Base-by-base conservation (phyloP, 1,139 yeast species). In the Yamadazyma taylorii region DNA sequence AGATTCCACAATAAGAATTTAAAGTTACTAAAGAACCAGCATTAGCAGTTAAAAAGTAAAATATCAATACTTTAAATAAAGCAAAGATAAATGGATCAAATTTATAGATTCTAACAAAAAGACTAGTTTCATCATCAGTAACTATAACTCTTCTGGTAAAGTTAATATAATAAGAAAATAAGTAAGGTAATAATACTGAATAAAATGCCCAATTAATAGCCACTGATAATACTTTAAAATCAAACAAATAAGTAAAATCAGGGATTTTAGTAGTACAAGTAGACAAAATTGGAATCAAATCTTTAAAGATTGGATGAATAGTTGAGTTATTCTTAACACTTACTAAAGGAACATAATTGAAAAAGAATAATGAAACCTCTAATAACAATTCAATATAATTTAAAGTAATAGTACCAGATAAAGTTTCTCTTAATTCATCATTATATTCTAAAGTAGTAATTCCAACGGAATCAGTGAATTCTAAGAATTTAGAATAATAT, bases 51-150 rank as follows among this genome's bases (percentile, higher is more conserved):
- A 76, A 47, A 41, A 69, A 60, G 61, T 71, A 75, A 50, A 66
- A 69, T 30, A 75, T 51, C 45, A 79, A 53, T 29, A 74, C 58
- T 54, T 79, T 78, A 40, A 69, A 43, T 47, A 79, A 58, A 41
- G 79, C 78, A 59, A 77, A 80, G 40, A 75, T 65, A 47, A 79
- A 70, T 25, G 85, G 85, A 56, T 80, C 86, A 55, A 60, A 70
- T 38, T 56, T 60, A 59, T 67, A 68, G 40, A 64, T 60, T 51
- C 73, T 63, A 12, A 60, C 58, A 28, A 61, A 53, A 27, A 65
- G 47, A 24, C 55, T 56, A 31, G 58, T 61, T n/a, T 24, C 36
- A 12, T 17, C 22, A 42, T 60, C 66, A 35, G 63, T 56, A 26
- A 60, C 58, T 42, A 69, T 60, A 40, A 70, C 58, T 61, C 75